Evolutionary conservation across 495 filamentous ascomycete species (phyloP).

Genomic region (Penicillium cinerascens): DNA sequence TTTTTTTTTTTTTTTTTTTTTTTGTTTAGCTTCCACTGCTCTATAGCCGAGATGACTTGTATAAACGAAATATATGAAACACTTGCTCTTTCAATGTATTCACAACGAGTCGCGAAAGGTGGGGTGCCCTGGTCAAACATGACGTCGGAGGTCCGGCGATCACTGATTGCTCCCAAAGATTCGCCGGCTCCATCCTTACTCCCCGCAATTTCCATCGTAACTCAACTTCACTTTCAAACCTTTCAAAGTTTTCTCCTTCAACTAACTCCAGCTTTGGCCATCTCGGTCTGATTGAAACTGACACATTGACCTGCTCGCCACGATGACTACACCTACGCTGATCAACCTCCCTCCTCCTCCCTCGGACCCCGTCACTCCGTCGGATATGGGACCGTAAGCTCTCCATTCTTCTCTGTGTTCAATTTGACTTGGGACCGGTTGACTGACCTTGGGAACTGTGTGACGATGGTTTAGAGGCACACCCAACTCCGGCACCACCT

Average conservation of each 20-base stretch:
- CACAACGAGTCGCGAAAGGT: not conserved
- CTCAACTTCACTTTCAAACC: not conserved
- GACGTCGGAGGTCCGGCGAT: conserved; percentile 10
- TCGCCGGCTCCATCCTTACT: not conserved
- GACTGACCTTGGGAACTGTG: conserved; percentile 10
- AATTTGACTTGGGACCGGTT: not conserved
- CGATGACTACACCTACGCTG: conserved; percentile 56
- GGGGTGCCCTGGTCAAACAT: conserved; percentile 6
- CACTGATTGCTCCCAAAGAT: not conserved
- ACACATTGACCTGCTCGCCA: conserved; percentile 2
- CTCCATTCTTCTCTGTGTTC: conserved; percentile 1
- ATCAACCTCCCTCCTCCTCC: conserved; percentile 84
- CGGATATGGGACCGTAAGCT: conserved; percentile 80
- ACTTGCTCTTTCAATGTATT: not conserved
- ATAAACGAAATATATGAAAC: conserved; percentile 18
- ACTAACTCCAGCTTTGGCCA: not conserved
- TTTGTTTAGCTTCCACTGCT: not conserved
- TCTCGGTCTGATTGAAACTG: conserved; percentile 1
- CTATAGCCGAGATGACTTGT: conserved; percentile 13
- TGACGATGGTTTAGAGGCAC: conserved; percentile 60
- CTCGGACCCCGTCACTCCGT: conserved; percentile 82
- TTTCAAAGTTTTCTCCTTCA: not conserved
- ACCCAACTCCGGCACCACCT: conserved; percentile 83
- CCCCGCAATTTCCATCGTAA: conserved; percentile 13
- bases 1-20: not conserved